Evolutionary conservation across 352 stramenopile genomes (phyloP).

Genomic region (Pythium grandisporangium): DNA sequence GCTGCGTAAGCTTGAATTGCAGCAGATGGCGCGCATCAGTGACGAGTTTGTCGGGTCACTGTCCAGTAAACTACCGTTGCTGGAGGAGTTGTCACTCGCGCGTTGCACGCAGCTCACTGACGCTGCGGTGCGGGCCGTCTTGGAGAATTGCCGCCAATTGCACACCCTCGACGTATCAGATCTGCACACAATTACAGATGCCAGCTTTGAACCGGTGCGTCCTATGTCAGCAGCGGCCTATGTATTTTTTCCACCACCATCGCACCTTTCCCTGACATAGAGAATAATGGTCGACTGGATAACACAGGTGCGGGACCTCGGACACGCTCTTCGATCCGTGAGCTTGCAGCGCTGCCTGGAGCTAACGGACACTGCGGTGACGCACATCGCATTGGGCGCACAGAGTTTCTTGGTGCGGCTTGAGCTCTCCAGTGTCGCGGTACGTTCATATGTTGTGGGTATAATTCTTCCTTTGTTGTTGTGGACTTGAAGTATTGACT

Average conservation of each 20-base stretch:
- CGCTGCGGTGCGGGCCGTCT: conserved; percentile 21
- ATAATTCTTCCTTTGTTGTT: not conserved
- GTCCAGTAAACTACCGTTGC: conserved; percentile 25
- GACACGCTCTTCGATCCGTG: conserved; percentile 41
- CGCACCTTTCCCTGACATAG: no score
- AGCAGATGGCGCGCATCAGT: conserved; percentile 68
- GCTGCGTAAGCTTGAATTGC: conserved; percentile 55
- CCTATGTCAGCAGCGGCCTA: no score
- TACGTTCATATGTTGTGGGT: conserved; percentile 18
- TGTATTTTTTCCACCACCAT: no score
- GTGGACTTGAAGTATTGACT: not conserved
- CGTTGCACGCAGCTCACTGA: conserved; percentile 65
- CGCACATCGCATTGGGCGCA: conserved; percentile 47
- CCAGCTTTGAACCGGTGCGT: conserved; percentile 48
- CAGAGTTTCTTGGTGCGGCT: conserved; percentile 47
- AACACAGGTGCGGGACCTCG: conserved; percentile 27
- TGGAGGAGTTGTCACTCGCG: conserved; percentile 66
- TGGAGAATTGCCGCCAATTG: conserved; percentile 50
- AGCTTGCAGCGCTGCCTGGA: conserved; percentile 52
- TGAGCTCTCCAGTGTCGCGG: conserved; percentile 69
- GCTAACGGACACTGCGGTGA: conserved; percentile 43
- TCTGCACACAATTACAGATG: conserved; percentile 57
- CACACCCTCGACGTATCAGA: conserved; percentile 61
- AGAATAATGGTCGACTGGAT: not conserved
- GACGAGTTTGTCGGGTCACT: conserved; percentile 47